Conservation (phyloP, 106 monocot species). For the Apostasia ramifera region DNA sequence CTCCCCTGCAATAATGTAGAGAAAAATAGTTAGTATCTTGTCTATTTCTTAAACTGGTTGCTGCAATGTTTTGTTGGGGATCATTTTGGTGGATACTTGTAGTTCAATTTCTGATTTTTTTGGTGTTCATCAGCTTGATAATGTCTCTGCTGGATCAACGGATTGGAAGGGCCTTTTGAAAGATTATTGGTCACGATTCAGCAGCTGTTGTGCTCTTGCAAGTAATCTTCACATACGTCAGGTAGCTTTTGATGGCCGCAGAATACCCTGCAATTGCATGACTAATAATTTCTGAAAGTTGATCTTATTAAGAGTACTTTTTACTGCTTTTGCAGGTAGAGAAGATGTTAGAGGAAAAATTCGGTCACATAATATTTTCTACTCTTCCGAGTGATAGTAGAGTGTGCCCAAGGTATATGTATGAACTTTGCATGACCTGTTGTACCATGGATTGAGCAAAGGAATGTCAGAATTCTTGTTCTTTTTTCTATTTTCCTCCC, state of each 20-base stretch:
- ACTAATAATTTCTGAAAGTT: no score
- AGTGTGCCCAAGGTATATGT: constrained; percentile 77
- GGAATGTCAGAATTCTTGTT: no score
- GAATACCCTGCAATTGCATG: neutral
- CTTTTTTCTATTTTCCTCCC: no score
- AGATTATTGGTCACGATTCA: constrained; percentile 93
- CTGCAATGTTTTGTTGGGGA: no score
- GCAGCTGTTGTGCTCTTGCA: constrained; percentile 66
- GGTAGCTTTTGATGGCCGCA: constrained; percentile 26
- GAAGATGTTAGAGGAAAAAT: constrained; percentile 75
- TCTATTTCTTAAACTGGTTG: no score
- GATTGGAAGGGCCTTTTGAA: constrained; percentile 91
- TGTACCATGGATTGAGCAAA: neutral
- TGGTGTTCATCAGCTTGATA: constrained; percentile 68
- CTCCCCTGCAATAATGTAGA: no score
- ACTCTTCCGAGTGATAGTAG: constrained; percentile 39
- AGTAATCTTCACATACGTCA: constrained; percentile 41
- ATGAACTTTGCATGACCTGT: neutral
- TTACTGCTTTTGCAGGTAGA: constrained; percentile 52
- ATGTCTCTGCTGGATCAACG: constrained; percentile 85
- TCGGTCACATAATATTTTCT: constrained; percentile 61
- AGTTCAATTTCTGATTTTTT: neutral
- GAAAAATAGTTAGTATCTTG: no score
- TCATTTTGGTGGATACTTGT: no score
- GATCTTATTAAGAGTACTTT: neutral